Percentiles rank a stretch among this genome's conserved stretches.
These are phyloP conservation scores for Beauveria rudraprayagi DNA, from an alignment of 2,329 filamentous ascomycete genomes.

Conservation along the genomic window DNA sequence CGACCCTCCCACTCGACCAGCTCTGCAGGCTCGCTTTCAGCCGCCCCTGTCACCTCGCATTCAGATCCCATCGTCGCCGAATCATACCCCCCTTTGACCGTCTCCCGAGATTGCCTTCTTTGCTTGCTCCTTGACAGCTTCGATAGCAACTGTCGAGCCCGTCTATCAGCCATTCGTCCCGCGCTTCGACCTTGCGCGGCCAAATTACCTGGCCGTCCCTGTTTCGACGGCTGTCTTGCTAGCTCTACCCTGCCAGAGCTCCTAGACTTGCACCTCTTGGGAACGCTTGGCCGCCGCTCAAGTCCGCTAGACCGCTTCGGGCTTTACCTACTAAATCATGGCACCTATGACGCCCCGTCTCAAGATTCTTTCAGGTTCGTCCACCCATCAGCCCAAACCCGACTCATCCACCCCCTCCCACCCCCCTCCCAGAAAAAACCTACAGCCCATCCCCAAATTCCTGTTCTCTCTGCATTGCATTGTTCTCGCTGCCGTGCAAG, in stretches of 20 bases:
- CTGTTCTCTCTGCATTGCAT: conserved; percentile 2
- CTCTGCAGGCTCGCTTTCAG: conserved; percentile 8
- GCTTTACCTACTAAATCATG: conserved; percentile 38
- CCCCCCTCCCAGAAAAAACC: conserved; percentile 11
- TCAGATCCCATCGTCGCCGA: conserved; percentile 10
- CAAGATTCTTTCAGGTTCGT: conserved; percentile 55
- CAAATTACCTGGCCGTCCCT: not conserved
- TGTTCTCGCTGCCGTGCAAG: conserved; percentile 2
- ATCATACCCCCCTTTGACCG: conserved; percentile 1
- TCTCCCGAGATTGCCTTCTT: not conserved
- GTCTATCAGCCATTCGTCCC: not conserved
- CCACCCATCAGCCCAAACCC: conserved; percentile 20
- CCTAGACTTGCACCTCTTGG: not conserved
- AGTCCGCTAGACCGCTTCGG: conserved; percentile 29
- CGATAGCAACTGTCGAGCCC: not conserved
- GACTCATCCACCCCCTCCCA: conserved; percentile 5
- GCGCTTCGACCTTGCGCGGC: not conserved
- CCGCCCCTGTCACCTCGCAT: conserved; percentile 6
- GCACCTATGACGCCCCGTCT: conserved; percentile 51
- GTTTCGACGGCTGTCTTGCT: not conserved
- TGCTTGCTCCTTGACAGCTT: conserved; percentile 1
- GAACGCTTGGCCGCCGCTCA: conserved; percentile 1
- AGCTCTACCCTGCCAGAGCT: not conserved
- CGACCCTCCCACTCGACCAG: conserved; percentile 8
- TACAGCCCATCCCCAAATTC: not conserved